Percentiles rank a stretch among this genome's conserved stretches.
phyloP scores from a whole-genome alignment of 805 yeast genomes.

The Wickerhamiella sergipiensis region DNA sequence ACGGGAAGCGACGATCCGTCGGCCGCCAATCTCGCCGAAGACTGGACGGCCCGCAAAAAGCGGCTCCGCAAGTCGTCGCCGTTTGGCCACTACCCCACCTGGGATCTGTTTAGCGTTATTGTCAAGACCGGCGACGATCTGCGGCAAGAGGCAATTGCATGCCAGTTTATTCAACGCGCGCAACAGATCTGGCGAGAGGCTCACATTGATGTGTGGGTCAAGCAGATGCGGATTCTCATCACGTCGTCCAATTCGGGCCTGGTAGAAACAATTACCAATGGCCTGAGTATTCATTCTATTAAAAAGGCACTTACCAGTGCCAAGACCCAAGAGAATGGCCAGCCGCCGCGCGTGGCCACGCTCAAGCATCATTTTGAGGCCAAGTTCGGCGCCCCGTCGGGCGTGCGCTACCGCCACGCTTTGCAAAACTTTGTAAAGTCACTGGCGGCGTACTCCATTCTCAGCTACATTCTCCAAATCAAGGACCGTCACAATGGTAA shows the following conservation, averaged over 20 bases:
- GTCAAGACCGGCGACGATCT: slow-evolving; percentile 94
- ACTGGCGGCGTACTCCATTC: slow-evolving; percentile 85
- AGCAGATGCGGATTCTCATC: slow-evolving; percentile 79
- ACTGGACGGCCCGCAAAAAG: slow-evolving; percentile 73
- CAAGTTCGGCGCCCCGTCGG: slow-evolving; percentile 52
- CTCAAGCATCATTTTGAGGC: slow-evolving; percentile 65
- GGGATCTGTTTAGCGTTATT: slow-evolving; percentile 93
- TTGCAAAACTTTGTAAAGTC: slow-evolving; percentile 77
- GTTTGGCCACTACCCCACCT: slow-evolving; percentile 74
- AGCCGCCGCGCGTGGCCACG: slow-evolving; percentile 56
- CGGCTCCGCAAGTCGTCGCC: slow-evolving; percentile 67
- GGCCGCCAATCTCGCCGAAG: slow-evolving; percentile 69
- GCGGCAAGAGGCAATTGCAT: slow-evolving; percentile 95
- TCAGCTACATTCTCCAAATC: slow-evolving; percentile 80
- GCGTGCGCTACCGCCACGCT: slow-evolving; percentile 49
- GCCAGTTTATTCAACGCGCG: slow-evolving; percentile 81
- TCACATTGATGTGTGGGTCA: slow-evolving; percentile 74
- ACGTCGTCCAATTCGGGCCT: slow-evolving; percentile 85
- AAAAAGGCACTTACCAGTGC: slow-evolving; percentile 80
- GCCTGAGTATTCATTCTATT: slow-evolving; percentile 84
- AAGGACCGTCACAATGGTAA: slow-evolving; percentile 98
- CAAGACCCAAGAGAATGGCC: slow-evolving; percentile 36
- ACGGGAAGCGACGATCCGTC: slow-evolving; percentile 29
- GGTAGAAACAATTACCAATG: slow-evolving; percentile 93
- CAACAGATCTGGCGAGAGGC: slow-evolving; percentile 69